Base-by-base conservation (phyloP, 2,329 filamentous ascomycete species). In the Aspergillus japonicus region DNA sequence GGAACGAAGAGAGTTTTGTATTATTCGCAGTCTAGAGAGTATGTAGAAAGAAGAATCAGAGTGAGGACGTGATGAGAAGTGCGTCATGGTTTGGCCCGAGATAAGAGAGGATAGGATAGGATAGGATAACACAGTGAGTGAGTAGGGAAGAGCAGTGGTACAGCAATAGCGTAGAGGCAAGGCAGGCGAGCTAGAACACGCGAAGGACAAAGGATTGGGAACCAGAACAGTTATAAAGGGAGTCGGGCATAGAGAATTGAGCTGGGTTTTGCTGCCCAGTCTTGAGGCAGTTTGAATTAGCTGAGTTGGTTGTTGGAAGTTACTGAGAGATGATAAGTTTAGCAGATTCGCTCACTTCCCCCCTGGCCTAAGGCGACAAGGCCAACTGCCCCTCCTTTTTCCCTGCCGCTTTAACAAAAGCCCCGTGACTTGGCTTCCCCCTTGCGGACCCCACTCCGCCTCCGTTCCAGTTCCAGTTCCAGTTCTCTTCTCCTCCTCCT, bases 41-140 rank as follows among this genome's bases (percentile, higher is more conserved):
- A 67, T 66, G 64, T 70, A 68, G 63, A 62, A 61, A 64, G 56
- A 54, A 50, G 54, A 58, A 66, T 64, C 62, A 60, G 63, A 66
- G 55, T 63, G 66, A 58, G 62, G 67, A 53, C 58, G 65, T 57
- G 66, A 68, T 57, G 69, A 61, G 66, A 68, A 69, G 65, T 69
- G 71, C 72, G 72, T 74, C 72, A 74, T 74, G 64, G 64, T 74
- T 73, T 64, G 68, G 56, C 62, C 52, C 56, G 59, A 58, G 60
- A 63, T 61, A 61, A 59, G 60, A 50, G 50, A 29, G 47, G 19
- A 63, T 61, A 61, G 57, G 60, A 50, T 47, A 29, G 47, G 19
- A 52, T 48, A 59, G 19, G 42, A 29, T 7, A 26, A 35, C 48
- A 48, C 23, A 60, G 33, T 6, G 5, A 42, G 26, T 48, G 44